A percentile compares a stretch with the other conserved stretches of the same genome.
These are phyloP conservation scores for Eucalyptus microcorys DNA, from an alignment of 345 rosid species.

Conservation along the genomic window DNA sequence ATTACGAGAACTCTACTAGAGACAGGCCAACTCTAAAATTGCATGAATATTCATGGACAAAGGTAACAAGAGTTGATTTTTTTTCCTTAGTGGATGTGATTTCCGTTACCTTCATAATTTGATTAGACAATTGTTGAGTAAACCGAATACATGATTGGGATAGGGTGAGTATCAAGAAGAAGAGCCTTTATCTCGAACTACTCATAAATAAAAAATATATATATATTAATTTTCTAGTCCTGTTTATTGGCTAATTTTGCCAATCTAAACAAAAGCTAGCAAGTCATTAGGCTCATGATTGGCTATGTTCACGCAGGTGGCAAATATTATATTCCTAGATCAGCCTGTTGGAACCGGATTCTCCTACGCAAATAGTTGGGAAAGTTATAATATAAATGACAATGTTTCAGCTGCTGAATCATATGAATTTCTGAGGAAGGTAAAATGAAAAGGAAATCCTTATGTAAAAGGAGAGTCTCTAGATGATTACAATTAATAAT, in stretches of 20 bases:
- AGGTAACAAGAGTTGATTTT: neutral
- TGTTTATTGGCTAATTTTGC: too few relatives aligned
- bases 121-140: too few relatives aligned
- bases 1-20: neutral
- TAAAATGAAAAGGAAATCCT: neutral
- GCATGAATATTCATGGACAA: slow-evolving; percentile 14
- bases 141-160: too few relatives aligned
- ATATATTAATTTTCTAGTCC: neutral
- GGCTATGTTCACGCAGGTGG: neutral
- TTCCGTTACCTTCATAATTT: too few relatives aligned
- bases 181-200: too few relatives aligned
- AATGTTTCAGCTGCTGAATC: neutral
- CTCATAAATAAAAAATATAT: too few relatives aligned
- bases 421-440: slow-evolving; percentile 14
- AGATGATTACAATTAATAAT: too few relatives aligned
- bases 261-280: too few relatives aligned
- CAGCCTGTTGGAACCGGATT: slow-evolving; percentile 24
- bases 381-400: neutral
- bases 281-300: too few relatives aligned
- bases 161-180: too few relatives aligned
- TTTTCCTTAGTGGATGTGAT: too few relatives aligned
- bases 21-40: neutral
- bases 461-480: neutral
- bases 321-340: slow-evolving; percentile 17
- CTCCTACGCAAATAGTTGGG: slow-evolving; percentile 12